Evolutionary conservation across 2,329 filamentous ascomycete species (phyloP), one percentile per base, ranked within the genome.

Genomic region (Fusarium chaquense): DNA sequence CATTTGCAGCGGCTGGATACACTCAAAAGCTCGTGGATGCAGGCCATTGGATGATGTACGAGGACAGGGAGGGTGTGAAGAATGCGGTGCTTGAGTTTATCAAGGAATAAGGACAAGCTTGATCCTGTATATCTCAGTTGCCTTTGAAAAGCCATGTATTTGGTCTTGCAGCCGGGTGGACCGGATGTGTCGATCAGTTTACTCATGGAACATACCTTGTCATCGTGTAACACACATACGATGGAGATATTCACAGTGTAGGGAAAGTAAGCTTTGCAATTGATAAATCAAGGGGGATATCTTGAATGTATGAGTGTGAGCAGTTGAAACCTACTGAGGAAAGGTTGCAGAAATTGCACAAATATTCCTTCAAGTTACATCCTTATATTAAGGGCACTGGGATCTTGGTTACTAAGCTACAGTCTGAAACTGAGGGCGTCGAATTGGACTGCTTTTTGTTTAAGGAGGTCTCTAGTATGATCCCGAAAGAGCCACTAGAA

Each of bases 1-100:
- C 67, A 18, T 72, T 59, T 49, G 61, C 62, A 11, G 57, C 32
- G 20, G 51, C 55, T 16, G 57, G 56, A 1, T 72, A 72, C 22
- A 70, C 50, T 5, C 54, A 69, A 20, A 30, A 67, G 26, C 32
- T 41, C 16, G 28, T 67, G 4, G 28, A 65, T 32, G 54, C 69
- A 2, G 69, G 71, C 4, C 71, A 73, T 30, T 73, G 71, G 71
- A 35, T 68, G 12, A 72, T 72, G 63, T 46, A 71, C 5, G 71
- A 73, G 32, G 55, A 47, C 28, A 43, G 57, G 16, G 57, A 49
- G 6, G 65, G 71, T 15, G 46, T 73, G 5, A 70, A 49, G 32
- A 55, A 40, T 6, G 54, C 43, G 4, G 11, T 70, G 16, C 24
- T 70, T n/a, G 69, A 71, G 0, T 72, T 67, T 60, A 54, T 53